These are phyloP conservation scores for Farysia itapuensis DNA, from an alignment of 1,284 basidiomycete species.

Conservation along the genomic window DNA sequence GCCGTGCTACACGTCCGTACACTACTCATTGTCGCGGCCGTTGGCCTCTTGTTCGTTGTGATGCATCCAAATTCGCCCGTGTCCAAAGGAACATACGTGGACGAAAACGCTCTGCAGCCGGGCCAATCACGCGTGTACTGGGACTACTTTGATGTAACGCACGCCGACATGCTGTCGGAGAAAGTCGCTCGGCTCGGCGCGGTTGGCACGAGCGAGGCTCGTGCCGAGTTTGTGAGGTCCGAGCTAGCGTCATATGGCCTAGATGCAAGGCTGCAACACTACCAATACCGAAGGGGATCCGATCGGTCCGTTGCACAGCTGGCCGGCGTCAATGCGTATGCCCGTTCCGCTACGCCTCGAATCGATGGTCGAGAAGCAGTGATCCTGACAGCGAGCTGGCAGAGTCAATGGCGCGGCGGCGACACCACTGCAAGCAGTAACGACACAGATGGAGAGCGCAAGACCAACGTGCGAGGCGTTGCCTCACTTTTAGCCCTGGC, in stretches of 20 bases:
- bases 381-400: constrained; percentile 61
- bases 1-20: constrained; percentile 6
- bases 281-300: neutral
- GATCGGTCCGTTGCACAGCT: neutral
- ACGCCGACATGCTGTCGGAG: constrained; percentile 44
- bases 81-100: constrained; percentile 50
- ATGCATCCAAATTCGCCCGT: constrained; percentile 46
- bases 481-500: constrained; percentile 80
- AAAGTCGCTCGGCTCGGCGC: constrained; percentile 8
- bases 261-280: constrained; percentile 18
- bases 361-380: constrained; percentile 83
- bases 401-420: constrained; percentile 25
- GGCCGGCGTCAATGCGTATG: constrained; percentile 78
- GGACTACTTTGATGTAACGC: constrained; percentile 44
- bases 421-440: constrained; percentile 4
- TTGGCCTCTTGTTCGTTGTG: constrained; percentile 37
- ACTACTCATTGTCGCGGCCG: constrained; percentile 14
- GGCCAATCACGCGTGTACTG: constrained; percentile 43
- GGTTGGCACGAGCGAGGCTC: constrained; percentile 1
- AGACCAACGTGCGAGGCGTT: constrained; percentile 78
- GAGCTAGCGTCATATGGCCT: constrained; percentile 47
- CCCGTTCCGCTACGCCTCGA: constrained; percentile 77
- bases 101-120: constrained; percentile 59
- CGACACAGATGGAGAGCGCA: neutral
- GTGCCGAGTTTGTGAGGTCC: constrained; percentile 30